phyloP scores from a whole-genome alignment of 73 alveolate species.

The Durusdinium trenchii region DNA sequence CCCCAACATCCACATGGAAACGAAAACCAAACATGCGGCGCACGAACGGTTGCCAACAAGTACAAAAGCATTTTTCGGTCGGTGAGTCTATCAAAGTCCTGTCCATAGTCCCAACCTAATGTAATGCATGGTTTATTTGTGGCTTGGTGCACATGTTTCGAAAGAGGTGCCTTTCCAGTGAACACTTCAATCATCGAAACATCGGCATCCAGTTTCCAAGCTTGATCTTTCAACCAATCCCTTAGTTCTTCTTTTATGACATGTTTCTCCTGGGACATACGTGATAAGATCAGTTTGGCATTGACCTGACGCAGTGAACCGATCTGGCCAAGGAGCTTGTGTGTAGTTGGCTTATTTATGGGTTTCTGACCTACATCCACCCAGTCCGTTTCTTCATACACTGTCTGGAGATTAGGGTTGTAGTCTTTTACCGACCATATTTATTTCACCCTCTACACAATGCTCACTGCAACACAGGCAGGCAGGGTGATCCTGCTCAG shows the following conservation, averaged over 20 bases:
- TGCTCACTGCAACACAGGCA: no score
- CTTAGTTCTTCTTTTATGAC: neutral
- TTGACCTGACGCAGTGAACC: neutral
- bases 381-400: no score
- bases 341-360: no score
- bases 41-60: neutral
- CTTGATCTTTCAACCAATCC: constrained; percentile 8
- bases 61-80: neutral
- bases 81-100: neutral
- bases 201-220: neutral
- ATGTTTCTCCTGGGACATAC: neutral
- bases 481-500: no score
- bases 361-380: no score
- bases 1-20: neutral
- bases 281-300: neutral
- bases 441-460: no score
- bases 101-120: neutral
- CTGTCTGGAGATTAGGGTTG: no score
- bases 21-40: neutral
- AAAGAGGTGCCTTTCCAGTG: neutral
- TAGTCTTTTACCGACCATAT: no score
- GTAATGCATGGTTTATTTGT: neutral
- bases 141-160: neutral
- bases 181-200: neutral
- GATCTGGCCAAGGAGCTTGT: no score